Percentiles rank a stretch among this genome's conserved stretches.
Conservation (phyloP, 2,329 filamentous ascomycete species). For the Emmonsia crescens region DNA sequence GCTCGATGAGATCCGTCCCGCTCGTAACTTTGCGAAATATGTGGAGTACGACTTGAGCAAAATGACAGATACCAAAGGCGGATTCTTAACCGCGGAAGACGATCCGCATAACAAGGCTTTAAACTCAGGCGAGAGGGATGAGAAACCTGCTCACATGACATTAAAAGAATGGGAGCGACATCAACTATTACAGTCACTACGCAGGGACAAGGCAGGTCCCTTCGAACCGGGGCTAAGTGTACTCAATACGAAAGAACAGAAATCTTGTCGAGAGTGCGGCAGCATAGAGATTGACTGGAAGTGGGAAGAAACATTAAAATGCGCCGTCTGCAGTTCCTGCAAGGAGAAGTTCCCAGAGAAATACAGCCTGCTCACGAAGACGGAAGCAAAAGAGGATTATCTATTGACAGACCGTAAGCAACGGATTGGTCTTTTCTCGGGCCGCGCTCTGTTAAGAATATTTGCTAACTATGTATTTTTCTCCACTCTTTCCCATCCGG, state of each 20-base stretch:
- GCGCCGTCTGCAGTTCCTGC: conserved; percentile 67
- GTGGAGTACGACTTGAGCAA: conserved; percentile 97
- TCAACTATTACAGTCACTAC: conserved; percentile 61
- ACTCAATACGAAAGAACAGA: conserved; percentile 53
- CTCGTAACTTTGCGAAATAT: conserved; percentile 81
- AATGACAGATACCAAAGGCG: conserved; percentile 96
- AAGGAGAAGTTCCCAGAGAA: conserved; percentile 87
- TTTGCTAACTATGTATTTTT: conserved; percentile 3
- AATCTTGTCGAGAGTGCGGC: conserved; percentile 72
- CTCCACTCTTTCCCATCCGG: conserved; percentile 2
- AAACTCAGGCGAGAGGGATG: conserved; percentile 43
- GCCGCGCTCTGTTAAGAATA: neutral
- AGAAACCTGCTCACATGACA: conserved; percentile 79
- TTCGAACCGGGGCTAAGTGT: conserved; percentile 85
- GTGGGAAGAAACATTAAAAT: conserved; percentile 75
- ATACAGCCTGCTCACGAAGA: conserved; percentile 92
- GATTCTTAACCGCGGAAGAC: conserved; percentile 82
- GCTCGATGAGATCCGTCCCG: conserved; percentile 53
- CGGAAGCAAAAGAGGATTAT: conserved; percentile 91
- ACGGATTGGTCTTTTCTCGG: neutral
- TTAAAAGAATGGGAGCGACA: conserved; percentile 82
- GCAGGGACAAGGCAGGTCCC: conserved; percentile 63
- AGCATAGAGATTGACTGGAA: conserved; percentile 86
- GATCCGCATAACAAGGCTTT: conserved; percentile 80
- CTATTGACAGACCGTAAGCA: conserved; percentile 76